phyloP scores from a whole-genome alignment of 164 flowering plant genomes.

The Euptelea pleiosperma region DNA sequence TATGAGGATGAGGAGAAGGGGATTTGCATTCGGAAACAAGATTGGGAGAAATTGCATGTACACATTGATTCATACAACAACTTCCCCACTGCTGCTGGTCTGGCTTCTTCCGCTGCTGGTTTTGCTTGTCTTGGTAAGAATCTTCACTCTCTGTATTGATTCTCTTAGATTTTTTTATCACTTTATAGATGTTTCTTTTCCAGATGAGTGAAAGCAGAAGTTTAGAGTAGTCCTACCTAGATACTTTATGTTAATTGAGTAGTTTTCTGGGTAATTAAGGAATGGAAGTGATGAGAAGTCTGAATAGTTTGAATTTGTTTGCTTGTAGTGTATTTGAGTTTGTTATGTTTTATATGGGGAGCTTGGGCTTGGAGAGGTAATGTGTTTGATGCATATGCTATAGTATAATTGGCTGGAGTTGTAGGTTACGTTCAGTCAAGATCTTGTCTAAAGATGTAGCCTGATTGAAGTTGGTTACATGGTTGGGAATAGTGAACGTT shows the following conservation, averaged over 20 bases:
- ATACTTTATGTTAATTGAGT: too few species aligned
- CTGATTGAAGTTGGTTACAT: too few species aligned
- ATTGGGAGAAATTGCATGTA: conserved; percentile 76
- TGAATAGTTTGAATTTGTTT: too few species aligned
- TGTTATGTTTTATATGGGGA: neutral
- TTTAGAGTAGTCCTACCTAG: too few species aligned
- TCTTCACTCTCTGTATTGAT: neutral
- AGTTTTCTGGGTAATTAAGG: too few species aligned
- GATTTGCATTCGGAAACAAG: conserved; percentile 59
- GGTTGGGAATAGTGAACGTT: too few species aligned
- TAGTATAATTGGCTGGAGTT: too few species aligned
- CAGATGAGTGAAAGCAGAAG: neutral
- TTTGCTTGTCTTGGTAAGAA: conserved; percentile 88
- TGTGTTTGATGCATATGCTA: neutral
- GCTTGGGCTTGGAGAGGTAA: neutral
- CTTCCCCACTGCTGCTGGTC: conserved; percentile 97
- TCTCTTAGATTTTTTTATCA: neutral
- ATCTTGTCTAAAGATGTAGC: too few species aligned
- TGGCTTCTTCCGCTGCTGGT: conserved; percentile 99
- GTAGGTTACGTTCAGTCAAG: too few species aligned
- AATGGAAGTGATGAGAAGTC: too few species aligned
- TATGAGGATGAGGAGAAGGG: conserved; percentile 79
- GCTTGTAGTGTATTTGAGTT: too few species aligned
- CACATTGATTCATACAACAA: conserved; percentile 91
- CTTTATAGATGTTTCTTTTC: neutral